Evolutionary conservation across 1,284 basidiomycete genomes (phyloP).

Genomic region (Apiotrichum akiyoshidainum): DNA sequence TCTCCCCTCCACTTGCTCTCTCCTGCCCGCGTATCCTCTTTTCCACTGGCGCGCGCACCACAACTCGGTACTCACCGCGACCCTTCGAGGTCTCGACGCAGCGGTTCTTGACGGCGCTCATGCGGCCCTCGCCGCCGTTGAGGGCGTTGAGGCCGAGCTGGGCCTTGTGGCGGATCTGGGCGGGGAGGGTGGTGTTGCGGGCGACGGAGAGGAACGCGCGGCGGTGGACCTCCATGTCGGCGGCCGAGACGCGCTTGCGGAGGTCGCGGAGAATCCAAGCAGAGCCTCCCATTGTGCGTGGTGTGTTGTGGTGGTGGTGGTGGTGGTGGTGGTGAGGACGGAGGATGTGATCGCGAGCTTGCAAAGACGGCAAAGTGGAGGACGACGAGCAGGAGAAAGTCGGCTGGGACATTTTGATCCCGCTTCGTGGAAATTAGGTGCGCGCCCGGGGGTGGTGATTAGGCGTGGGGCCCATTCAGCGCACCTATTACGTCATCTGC

Average conservation of each 20-base stretch:
- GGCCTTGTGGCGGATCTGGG: slow-evolving; percentile 89
- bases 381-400: not conserved
- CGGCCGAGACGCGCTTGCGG: slow-evolving; percentile 46
- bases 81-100: slow-evolving; percentile 81
- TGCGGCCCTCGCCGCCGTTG: slow-evolving; percentile 69
- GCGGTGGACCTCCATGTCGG: slow-evolving; percentile 71
- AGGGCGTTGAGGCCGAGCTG: slow-evolving; percentile 90
- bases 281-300: slow-evolving; percentile 29
- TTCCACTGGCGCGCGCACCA: no score
- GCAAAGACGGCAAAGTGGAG: not conserved
- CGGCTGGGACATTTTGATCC: slow-evolving; percentile 1
- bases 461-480: no score
- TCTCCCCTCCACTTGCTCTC: not conserved
- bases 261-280: slow-evolving; percentile 45
- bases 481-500: no score
- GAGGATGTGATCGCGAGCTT: not conserved
- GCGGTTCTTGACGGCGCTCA: slow-evolving; percentile 79
- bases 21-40: not conserved
- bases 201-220: slow-evolving; percentile 86
- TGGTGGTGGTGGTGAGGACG: not conserved
- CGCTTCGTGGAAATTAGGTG: no score
- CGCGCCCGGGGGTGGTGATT: no score
- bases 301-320: slow-evolving; percentile 1
- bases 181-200: slow-evolving; percentile 76
- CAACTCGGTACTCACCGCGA: slow-evolving; percentile 57